Evolutionary conservation across 73 alveolate genomes (phyloP), one percentile per base, ranked within the genome.

Genomic region (Paramecium primaurelia): DNA sequence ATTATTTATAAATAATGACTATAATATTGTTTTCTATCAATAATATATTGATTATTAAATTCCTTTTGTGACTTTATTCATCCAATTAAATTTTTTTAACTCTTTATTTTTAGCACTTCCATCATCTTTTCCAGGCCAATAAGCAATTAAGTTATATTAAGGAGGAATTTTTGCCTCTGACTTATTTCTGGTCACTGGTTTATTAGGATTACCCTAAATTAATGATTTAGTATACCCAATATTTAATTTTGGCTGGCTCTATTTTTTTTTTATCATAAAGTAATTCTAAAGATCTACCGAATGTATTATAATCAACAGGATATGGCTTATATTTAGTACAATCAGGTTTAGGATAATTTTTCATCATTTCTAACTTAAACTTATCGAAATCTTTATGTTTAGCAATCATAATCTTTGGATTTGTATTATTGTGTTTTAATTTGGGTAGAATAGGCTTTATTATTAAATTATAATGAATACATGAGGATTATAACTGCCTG

Each of bases 61-160:
- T 22, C 94, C 94, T 36, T 59, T 89, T 26, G 94, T 89, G 32
- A 89, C 59, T 32, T 59, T 69, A 71, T 89, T 73, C 94, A 89
- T 89, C 94, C 94, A 89, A 89, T 89, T 89, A 30, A 42, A 45
- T 37, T 71, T 64, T 49, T 89, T 89, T 20, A 28, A 11, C 30
- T 87, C 93, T 45, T 87, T 89, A 77, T 89, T 71, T 37, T 89
- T 71, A 37, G 71, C 92, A 30, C 75, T 89, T 12, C 94, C 94
- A 71, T 69, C 58, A 14, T 69, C 88, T 51, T 34, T 44, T 37
- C 94, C 94, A 45, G 86, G 94, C 94, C 94, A 89, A 37, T 89
- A 51, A 0, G 94, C 94, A 71, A 89, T 83, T 26, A 89, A 71
- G 16, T 77, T 77, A 45, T 68, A 71, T 47, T 71, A 28, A 3